A percentile compares a stretch with the other conserved stretches of the same genome.
Conservation (phyloP, 352 stramenopile species). For the Phytophthora meadii region DNA sequence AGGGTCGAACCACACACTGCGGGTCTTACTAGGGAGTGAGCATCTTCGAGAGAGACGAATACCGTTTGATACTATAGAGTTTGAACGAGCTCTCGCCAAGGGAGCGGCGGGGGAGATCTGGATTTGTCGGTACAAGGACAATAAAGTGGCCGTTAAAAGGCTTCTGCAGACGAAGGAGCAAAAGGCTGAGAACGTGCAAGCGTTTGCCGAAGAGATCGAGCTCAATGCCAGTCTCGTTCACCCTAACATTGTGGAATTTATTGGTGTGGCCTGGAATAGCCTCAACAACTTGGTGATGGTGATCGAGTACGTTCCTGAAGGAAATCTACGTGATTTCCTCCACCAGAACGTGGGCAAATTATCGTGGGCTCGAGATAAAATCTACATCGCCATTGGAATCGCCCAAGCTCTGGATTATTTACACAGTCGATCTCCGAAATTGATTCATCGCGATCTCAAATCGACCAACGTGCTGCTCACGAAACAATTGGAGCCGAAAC, state of each 20-base stretch:
- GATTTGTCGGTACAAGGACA: constrained; percentile 46
- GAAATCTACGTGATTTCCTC: constrained; percentile 23
- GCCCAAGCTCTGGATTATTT: constrained; percentile 36
- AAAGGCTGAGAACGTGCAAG: constrained; percentile 30
- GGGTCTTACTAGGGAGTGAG: constrained; percentile 5
- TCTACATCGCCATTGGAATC: constrained; percentile 47
- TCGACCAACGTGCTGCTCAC: constrained; percentile 76
- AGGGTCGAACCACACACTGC: constrained; percentile 16
- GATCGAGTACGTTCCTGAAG: constrained; percentile 31
- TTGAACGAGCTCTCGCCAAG: constrained; percentile 22
- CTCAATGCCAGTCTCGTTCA: constrained; percentile 53
- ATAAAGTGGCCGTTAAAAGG: constrained; percentile 51
- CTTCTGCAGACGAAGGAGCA: constrained; percentile 31
- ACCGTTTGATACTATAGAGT: constrained; percentile 9
- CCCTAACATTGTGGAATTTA: constrained; percentile 50
- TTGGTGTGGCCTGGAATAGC: constrained; percentile 56
- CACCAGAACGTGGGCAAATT: too few species aligned
- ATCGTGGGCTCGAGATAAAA: constrained; percentile 43
- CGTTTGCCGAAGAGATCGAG: constrained; percentile 59
- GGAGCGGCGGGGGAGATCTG: constrained; percentile 50
- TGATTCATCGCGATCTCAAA: constrained; percentile 42
- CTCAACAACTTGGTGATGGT: constrained; percentile 41
- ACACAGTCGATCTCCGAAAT: constrained; percentile 13
- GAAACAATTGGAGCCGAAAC: constrained; percentile 57
- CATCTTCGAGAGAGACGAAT: constrained; percentile 20